Evolutionary conservation across 495 filamentous ascomycete species (phyloP).

Genomic region (Tuber umbilicatum): DNA sequence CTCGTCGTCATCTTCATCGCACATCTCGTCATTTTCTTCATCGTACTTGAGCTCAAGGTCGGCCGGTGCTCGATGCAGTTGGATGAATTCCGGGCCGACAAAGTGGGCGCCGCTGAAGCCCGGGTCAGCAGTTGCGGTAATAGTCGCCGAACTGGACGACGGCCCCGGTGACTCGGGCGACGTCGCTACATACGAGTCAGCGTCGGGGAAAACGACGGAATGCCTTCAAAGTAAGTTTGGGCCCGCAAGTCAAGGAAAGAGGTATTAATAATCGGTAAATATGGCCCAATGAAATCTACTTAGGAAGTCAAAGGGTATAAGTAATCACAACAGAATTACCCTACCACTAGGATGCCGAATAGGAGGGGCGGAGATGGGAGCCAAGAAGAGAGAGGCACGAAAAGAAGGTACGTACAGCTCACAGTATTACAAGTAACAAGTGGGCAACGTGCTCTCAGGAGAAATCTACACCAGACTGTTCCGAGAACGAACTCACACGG

Average conservation of each 20-base stretch:
- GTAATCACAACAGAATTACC: background rate
- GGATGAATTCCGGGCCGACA: conserved; percentile 28
- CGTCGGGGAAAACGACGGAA: conserved; percentile 40
- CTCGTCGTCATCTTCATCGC: conserved; percentile 56
- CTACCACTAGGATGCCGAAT: background rate
- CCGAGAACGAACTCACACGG: conserved; percentile 34
- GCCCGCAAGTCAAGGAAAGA: conserved; percentile 26
- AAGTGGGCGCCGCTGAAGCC: conserved; percentile 14
- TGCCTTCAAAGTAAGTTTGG: conserved; percentile 43
- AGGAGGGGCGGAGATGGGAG: conserved; percentile 5
- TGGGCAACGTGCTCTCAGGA: conserved; percentile 17
- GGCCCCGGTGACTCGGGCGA: conserved; percentile 20
- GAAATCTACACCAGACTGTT: conserved; percentile 29
- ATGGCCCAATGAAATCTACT: conserved; percentile 18
- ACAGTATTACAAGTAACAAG: conserved; percentile 27
- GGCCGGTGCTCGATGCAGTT: conserved; percentile 19
- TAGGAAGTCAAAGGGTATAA: background rate
- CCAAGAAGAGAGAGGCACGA: conserved; percentile 12
- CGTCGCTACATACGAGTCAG: conserved; percentile 40
- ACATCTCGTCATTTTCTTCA: conserved; percentile 45
- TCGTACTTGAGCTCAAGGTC: conserved; percentile 66
- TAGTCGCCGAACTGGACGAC: background rate
- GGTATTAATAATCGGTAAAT: conserved; percentile 6
- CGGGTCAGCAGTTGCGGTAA: conserved; percentile 4
- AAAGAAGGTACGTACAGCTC: conserved; percentile 31